These are phyloP conservation scores for Eucalyptus sideroxylon DNA, from an alignment of 345 rosid genomes.

Conservation along the genomic window DNA sequence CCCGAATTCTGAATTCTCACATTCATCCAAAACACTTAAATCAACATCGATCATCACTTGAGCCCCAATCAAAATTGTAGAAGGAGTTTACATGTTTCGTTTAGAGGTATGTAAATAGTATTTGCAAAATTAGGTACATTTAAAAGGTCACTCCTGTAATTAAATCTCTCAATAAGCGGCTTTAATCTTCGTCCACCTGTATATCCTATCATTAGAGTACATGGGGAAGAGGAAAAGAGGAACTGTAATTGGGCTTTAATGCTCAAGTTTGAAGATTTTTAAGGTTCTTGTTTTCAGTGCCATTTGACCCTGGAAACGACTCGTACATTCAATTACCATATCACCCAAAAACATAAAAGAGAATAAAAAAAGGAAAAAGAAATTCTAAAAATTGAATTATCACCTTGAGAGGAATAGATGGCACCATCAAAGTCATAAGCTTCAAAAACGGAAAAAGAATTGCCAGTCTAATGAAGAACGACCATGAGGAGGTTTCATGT, in stretches of 20 bases:
- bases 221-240: background rate
- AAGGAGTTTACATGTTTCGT: background rate
- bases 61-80: background rate
- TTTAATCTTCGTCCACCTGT: background rate
- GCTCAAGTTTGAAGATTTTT: background rate
- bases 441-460: background rate
- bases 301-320: conserved; percentile 77
- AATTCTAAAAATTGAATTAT: too few relatives aligned
- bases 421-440: background rate
- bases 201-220: background rate
- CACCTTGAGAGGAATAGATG: background rate
- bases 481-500: background rate
- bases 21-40: background rate
- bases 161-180: background rate
- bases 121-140: background rate
- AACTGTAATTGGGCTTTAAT: background rate
- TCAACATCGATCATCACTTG: background rate
- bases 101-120: background rate
- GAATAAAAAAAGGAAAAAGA: too few relatives aligned
- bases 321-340: background rate
- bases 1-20: background rate
- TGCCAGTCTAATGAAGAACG: background rate
- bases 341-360: too few relatives aligned
- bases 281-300: background rate
- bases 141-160: background rate